These are phyloP conservation scores for Cryptococcus floricola DNA, from an alignment of 1,284 basidiomycete genomes.

Conservation along the genomic window DNA sequence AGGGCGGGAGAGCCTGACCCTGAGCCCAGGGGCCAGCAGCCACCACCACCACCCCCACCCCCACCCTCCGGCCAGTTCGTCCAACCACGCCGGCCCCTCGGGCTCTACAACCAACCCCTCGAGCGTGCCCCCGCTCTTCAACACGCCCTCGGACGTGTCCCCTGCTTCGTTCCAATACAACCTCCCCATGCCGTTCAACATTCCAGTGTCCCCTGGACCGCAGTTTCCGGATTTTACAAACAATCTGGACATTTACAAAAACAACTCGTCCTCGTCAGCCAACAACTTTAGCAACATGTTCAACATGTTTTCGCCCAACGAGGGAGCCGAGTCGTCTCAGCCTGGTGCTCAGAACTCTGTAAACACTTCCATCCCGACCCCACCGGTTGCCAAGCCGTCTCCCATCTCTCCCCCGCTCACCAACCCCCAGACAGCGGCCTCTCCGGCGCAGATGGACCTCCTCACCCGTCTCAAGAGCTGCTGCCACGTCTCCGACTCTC, in stretches of 20 bases:
- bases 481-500: slow-evolving; percentile 48
- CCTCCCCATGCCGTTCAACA: slow-evolving; percentile 39
- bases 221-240: slow-evolving; percentile 28
- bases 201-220: slow-evolving; percentile 33
- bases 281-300: slow-evolving; percentile 29
- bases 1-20: slow-evolving; percentile 17
- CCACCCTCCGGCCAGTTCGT: not conserved
- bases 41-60: not conserved
- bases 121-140: slow-evolving; percentile 12
- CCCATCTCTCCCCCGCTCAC: slow-evolving; percentile 13
- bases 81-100: slow-evolving; percentile 1
- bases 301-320: slow-evolving; percentile 19
- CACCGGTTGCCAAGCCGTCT: slow-evolving; percentile 2
- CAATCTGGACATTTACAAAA: slow-evolving; percentile 22
- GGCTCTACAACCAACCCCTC: not conserved
- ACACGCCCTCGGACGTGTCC: slow-evolving; percentile 4
- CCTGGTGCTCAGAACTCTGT: not conserved
- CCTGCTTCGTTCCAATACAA: slow-evolving; percentile 38
- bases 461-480: slow-evolving; percentile 46
- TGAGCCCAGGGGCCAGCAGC: slow-evolving; percentile 24
- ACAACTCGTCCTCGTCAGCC: slow-evolving; percentile 3
- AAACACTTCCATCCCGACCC: not conserved
- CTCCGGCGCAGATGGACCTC: slow-evolving; percentile 31
- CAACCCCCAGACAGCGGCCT: not conserved
- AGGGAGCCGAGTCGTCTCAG: not conserved